Evolutionary conservation across 768 basidiomycete genomes (phyloP), one percentile per base, ranked within the genome.

Genomic region (Trametes villosa): DNA sequence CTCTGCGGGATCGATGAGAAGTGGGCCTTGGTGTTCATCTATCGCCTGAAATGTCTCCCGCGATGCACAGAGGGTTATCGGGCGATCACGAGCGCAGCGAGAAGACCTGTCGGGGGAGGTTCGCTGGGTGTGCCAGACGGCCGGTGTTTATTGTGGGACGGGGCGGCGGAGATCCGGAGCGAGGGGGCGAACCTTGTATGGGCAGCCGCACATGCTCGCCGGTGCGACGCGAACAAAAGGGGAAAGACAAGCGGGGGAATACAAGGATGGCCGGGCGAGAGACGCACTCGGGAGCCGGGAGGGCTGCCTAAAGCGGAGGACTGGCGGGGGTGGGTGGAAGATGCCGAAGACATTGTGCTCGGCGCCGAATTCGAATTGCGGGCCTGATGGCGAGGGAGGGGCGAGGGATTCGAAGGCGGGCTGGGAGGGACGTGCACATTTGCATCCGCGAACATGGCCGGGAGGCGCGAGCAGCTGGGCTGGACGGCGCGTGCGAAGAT

Each of bases 401-500:
- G 29, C 54, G 30, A 26, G 22, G 54, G 40, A 31, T 30, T 44
- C 47, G 34, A 44, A 47, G 46, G 15, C 22, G 17, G 8, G 44
- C 20, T 38, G 9, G 29, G 11, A 29, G 33, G 30, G 38, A 38
- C 51, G 30, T 42, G 26, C 4, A 45, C 42, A 67, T 67, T 67
- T 67, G 66, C 66, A 60, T 67, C 66, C 66, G 66, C 66, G 66
- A 67, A 64, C 44, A 61, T 59, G 31, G 33, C 8, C 11, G 55
- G 52, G 31, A 30, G 26, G 48, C 7, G 20, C 12, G 57, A 15
- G 15, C 8, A 48, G n/a, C 36, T 5, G 40, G 49, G 51, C 13
- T 29, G 56, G 38, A 20, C 22, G 42, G 20, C 34, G 64, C 64
- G 57, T 56, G 66, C 49, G 66, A 61, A 67, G 65, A 67, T 65